Evolutionary conservation across 2,329 filamentous ascomycete species (phyloP).

Genomic region (Lachnellula suecica): DNA sequence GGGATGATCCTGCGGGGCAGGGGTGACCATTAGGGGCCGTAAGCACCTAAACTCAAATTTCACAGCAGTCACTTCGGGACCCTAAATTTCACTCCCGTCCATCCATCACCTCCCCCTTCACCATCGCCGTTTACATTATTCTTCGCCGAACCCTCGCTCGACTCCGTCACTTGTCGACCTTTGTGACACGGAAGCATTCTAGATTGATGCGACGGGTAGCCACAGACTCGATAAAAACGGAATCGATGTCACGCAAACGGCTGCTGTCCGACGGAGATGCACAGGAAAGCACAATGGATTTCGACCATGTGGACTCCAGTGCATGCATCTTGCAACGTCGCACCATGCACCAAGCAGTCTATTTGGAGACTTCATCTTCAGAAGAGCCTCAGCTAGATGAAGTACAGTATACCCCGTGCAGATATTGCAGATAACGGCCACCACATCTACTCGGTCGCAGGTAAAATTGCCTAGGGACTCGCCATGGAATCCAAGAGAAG

Average conservation of each 20-base stretch:
- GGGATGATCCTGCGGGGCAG: too few relatives aligned
- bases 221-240: neutral
- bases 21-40: too few relatives aligned
- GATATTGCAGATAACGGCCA: constrained; percentile 6
- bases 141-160: neutral
- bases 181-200: neutral
- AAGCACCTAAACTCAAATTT: neutral
- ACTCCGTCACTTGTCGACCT: too few relatives aligned
- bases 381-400: constrained; percentile 1
- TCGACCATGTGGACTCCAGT: neutral
- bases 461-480: constrained; percentile 7
- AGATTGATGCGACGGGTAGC: neutral
- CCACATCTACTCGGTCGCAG: constrained; percentile 9
- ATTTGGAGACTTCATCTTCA: neutral
- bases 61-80: too few relatives aligned
- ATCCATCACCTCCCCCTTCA: neutral
- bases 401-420: neutral
- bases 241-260: neutral
- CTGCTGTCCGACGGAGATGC: neutral
- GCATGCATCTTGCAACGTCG: neutral
- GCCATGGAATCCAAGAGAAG: neutral
- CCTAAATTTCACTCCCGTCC: neutral
- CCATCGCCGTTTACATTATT: neutral
- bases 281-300: constrained; percentile 1
- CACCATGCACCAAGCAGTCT: neutral